These are phyloP conservation scores for Phytophthora multivora DNA, from an alignment of 352 stramenopile genomes.

Conservation along the genomic window DNA sequence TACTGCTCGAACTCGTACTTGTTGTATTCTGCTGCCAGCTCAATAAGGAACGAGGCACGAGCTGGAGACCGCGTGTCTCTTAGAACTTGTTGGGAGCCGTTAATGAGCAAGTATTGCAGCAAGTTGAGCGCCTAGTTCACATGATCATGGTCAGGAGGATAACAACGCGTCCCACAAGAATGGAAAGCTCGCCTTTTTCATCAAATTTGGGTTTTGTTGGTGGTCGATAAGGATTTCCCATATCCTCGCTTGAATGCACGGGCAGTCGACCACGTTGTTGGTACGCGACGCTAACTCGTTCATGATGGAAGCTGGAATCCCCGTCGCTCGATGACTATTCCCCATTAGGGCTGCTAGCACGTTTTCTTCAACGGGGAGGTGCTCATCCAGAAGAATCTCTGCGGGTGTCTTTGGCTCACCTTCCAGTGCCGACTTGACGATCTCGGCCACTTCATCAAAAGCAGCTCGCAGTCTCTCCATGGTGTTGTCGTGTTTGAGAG, in stretches of 20 bases:
- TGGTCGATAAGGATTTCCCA: constrained; percentile 72
- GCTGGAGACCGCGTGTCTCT: constrained; percentile 57
- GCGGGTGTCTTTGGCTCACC: constrained; percentile 65
- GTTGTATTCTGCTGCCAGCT: constrained; percentile 67
- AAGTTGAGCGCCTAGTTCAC: constrained; percentile 52
- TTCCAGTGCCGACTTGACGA: constrained; percentile 60
- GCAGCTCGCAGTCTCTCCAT: constrained; percentile 67
- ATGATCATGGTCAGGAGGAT: not conserved
- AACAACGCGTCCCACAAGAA: not conserved
- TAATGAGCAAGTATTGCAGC: constrained; percentile 68
- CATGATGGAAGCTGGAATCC: constrained; percentile 58
- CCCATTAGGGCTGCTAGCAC: constrained; percentile 44
- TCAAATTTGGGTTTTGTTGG: constrained; percentile 52
- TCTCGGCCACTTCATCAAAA: constrained; percentile 67
- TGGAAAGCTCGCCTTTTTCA: constrained; percentile 51
- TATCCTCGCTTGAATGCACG: constrained; percentile 71
- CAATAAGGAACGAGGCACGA: constrained; percentile 50
- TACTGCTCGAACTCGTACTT: constrained; percentile 78
- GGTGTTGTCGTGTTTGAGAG: constrained; percentile 1
- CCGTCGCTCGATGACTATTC: constrained; percentile 39
- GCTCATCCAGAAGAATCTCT: constrained; percentile 64
- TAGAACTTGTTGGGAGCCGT: constrained; percentile 72
- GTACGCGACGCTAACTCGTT: constrained; percentile 69
- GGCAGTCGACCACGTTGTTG: constrained; percentile 77
- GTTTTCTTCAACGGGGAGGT: constrained; percentile 61